Base-by-base conservation (phyloP, 2,329 filamentous ascomycete genomes). In the Blastomyces percursus region DNA sequence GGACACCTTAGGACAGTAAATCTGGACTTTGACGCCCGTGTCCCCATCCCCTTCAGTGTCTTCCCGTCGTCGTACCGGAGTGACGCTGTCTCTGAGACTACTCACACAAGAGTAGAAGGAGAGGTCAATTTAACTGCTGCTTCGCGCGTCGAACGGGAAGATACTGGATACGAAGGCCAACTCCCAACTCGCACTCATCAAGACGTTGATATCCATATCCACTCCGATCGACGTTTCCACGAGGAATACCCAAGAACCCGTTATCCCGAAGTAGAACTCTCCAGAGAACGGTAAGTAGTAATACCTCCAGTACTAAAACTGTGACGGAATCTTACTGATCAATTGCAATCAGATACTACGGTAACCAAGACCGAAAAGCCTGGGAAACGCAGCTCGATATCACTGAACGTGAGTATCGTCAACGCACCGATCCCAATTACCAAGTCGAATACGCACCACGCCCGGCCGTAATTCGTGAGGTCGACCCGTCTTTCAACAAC, bases 11-110 rank as follows among this genome's bases (percentile, higher is more conserved):
- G 89, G 87, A 86, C 88, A 88, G 90, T 82, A 90, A 96, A 91
- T 84, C 92, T 96, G 92, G 92, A 96, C 90, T 96, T 96, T 94
- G 92, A 96, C 89, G 91, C 92, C 82, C 90, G 91, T 81, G 90
- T 96, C 81, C 91, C 93, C 84, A 94, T 97, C 82, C 93, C 93
- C 82, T 96, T 96, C 87, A 96, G 91, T 90, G 89, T 96, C 89
- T 96, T 97, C 87, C 93, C 93, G 84, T 96, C 91, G 80, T 90
- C 91, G 81, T 97, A 96, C 86, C 86, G 89, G 81, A 87, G 83
- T 84, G 84, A 86, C 81, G 82, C 82, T 81, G 82, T 82, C 78
- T 82, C 80, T 74, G 79, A 84, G 76, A 80, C 82, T 78, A 86
- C 86, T 79, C 80, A 84, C 72, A 86, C 86, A 75, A 86, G 91